A percentile compares a stretch with the other conserved stretches of the same genome.
These are phyloP conservation scores for Cryptococcus neoformans DNA, from an alignment of 1,284 basidiomycete genomes.

Conservation along the genomic window DNA sequence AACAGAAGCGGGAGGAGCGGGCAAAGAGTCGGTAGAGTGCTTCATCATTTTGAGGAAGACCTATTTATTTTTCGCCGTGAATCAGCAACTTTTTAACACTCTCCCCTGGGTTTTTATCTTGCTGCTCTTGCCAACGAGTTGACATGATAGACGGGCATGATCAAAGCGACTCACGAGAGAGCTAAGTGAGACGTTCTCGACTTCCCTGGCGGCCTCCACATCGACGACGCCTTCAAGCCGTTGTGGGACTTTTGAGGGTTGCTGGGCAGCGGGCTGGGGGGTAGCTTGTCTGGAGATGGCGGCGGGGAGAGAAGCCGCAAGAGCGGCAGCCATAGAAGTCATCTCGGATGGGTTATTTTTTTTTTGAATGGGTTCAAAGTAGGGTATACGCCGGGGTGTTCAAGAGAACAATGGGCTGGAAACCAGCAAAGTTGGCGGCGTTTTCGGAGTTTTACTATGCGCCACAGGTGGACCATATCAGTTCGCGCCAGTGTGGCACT, in stretches of 20 bases:
- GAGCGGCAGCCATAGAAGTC: conserved; percentile 74
- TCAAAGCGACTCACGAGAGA: conserved; percentile 62
- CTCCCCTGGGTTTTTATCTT: too few species aligned
- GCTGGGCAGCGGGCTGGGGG: conserved; percentile 56
- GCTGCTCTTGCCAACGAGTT: background rate
- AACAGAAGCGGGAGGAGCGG: conserved; percentile 31
- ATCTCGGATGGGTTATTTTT: conserved; percentile 25
- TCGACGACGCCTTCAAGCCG: conserved; percentile 87
- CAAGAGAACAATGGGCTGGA: background rate
- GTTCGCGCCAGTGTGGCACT: too few species aligned
- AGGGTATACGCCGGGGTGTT: too few species aligned
- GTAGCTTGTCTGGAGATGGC: conserved; percentile 57
- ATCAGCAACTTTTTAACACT: too few species aligned
- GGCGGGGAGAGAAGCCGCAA: conserved; percentile 77
- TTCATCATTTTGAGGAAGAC: conserved; percentile 92
- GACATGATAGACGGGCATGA: background rate
- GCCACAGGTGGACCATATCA: too few species aligned
- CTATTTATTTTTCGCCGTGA: conserved; percentile 50
- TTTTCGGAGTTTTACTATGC: background rate
- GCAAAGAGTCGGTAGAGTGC: conserved; percentile 52
- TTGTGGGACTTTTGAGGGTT: conserved; percentile 63
- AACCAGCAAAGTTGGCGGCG: background rate
- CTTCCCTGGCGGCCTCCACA: conserved; percentile 76
- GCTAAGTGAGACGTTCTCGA: conserved; percentile 74
- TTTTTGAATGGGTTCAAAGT: background rate